Base-by-base conservation (phyloP, 192 early-diverging fungal species). In the Neocallimastix lanati region DNA sequence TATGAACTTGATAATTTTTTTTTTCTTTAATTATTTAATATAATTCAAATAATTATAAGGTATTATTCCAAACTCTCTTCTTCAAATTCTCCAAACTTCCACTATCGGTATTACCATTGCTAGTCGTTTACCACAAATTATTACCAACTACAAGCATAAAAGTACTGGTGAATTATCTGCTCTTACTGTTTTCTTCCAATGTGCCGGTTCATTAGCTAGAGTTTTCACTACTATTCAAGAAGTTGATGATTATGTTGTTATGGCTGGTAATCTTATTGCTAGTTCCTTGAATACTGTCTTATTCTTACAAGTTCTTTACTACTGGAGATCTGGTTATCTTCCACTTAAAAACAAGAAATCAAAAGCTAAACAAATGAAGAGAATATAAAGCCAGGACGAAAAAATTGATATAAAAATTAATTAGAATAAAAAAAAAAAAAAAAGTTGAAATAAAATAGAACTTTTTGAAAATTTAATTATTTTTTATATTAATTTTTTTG, bases 201-300 rank as follows among this genome's bases (percentile, higher is more conserved):
- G 94, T 83, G 84, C 93, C 27, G 97, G 97, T 36, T 89, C 90
- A 11, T 86, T 91, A 2, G 97, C 96, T 7, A 89, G 97, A 79
- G 87, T 98, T 4, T 95, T 93, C 82, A 99, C 97, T 13, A 98
- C 97, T 21, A 80, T 96, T 82, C 92, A 93, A 35, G 96, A 99
- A 85, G 88, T 97, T 9, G 88, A 95, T 80, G 96, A 98, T 82
- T 83, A 86, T 28, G 81, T 94, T 13, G 88, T 99, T 81, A 85
- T 99, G 28, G 80, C 86, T 28, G 91, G 92, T 76, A 88, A 85
- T 76, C 58, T 93, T 21, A 83, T 93, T 77, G 93, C 94, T 28
- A 87, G 91, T 11, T 77, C 85, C 29, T 88, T 96, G 77, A 97
- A 99, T 84, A 90, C 85, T 28, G 81, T 95, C n/a, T 82, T 97